Conservation (phyloP, 2,329 filamentous ascomycete species). For the Scytalidium lignicola region DNA sequence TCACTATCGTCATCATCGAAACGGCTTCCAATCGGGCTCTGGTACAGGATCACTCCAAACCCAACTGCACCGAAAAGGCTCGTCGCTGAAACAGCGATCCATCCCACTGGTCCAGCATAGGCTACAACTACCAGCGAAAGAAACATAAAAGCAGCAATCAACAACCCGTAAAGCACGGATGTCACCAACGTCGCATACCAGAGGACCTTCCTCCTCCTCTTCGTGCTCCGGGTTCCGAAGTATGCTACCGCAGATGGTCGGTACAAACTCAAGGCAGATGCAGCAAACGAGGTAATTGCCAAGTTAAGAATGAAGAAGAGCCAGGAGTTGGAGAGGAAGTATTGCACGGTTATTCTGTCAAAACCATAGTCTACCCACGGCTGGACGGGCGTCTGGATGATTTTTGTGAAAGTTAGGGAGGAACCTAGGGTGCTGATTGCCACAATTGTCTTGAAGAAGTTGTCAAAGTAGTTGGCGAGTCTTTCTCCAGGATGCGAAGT, state of each 20-base stretch:
- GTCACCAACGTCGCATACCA: conserved; percentile 12
- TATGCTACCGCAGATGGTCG: conserved; percentile 5
- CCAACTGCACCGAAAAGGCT: conserved; percentile 1
- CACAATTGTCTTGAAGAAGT: conserved; percentile 13
- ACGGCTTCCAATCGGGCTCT: conserved; percentile 7
- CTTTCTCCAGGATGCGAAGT: conserved; percentile 11
- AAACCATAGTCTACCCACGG: conserved; percentile 9
- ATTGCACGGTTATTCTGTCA: conserved; percentile 2
- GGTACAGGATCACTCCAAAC: conserved; percentile 6
- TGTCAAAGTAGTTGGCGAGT: conserved; percentile 14
- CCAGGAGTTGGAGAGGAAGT: conserved; percentile 6
- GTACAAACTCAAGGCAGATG: conserved; percentile 8
- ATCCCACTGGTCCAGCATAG: conserved; percentile 7
- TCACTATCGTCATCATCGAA: neutral
- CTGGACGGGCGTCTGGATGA: conserved; percentile 6
- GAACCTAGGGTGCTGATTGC: conserved; percentile 11
- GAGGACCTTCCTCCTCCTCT: conserved; percentile 7
- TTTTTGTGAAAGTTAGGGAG: conserved; percentile 11
- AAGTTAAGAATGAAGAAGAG: conserved; percentile 10
- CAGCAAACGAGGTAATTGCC: conserved; percentile 4
- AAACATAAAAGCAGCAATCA: conserved; percentile 10
- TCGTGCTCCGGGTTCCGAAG: conserved; percentile 8
- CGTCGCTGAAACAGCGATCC: conserved; percentile 7
- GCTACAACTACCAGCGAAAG: conserved; percentile 8
- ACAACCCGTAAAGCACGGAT: conserved; percentile 5